Evolutionary conservation across 306 rosid genomes (phyloP).

Genomic region (Inga leiocalycina): DNA sequence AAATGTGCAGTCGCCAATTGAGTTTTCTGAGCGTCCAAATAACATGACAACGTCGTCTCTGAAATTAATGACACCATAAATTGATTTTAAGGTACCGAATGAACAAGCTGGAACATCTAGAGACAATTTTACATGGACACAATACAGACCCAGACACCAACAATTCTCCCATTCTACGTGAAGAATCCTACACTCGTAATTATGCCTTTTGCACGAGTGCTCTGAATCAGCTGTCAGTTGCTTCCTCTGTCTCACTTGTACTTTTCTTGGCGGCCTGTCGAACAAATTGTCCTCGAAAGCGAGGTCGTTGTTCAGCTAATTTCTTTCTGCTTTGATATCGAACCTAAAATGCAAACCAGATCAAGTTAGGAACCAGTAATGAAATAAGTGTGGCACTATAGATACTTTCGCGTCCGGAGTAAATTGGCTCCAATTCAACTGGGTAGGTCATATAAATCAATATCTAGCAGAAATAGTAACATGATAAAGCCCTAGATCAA

Average conservation of each 20-base stretch:
- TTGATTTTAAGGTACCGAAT: constrained; percentile 22
- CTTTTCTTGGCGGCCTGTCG: constrained; percentile 53
- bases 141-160: constrained; percentile 17
- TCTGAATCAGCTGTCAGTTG: constrained; percentile 55
- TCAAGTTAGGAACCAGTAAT: constrained; percentile 21
- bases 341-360: constrained; percentile 51
- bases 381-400: constrained; percentile 3
- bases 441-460: neutral
- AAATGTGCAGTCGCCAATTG: neutral
- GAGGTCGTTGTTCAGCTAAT: constrained; percentile 77
- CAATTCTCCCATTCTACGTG: constrained; percentile 19
- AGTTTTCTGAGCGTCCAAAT: constrained; percentile 27
- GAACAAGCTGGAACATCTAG: constrained; percentile 33
- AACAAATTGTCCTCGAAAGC: constrained; percentile 72
- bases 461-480: neutral
- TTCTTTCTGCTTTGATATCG: constrained; percentile 76
- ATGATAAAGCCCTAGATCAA: neutral
- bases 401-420: neutral
- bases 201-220: constrained; percentile 2
- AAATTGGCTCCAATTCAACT: neutral
- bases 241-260: constrained; percentile 52
- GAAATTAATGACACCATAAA: constrained; percentile 18
- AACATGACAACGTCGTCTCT: constrained; percentile 11
- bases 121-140: constrained; percentile 32
- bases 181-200: constrained; percentile 28